phyloP scores from a whole-genome alignment of 2,329 filamentous ascomycete genomes.

The Diaporthe amygdali region DNA sequence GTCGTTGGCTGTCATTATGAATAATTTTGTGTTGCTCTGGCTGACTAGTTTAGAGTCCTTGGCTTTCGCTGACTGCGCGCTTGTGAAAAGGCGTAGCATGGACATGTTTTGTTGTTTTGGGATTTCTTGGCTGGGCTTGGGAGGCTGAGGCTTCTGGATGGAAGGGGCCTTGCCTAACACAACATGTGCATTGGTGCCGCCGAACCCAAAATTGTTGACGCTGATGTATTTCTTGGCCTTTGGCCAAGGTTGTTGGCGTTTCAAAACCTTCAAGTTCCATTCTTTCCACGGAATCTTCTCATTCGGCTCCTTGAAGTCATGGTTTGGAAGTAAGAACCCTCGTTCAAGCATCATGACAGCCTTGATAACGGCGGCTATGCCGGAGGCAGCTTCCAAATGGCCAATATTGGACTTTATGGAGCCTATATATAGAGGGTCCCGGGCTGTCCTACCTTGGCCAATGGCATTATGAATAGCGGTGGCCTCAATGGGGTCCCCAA shows the following conservation, averaged over 20 bases:
- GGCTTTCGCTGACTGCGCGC: constrained; percentile 14
- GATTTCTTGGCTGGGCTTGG: constrained; percentile 22
- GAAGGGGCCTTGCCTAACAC: constrained; percentile 46
- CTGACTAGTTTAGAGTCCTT: constrained; percentile 29
- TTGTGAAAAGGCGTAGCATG: constrained; percentile 1
- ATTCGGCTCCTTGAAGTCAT: constrained; percentile 55
- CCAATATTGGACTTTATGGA: constrained; percentile 48
- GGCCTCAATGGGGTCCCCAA: constrained; percentile 53
- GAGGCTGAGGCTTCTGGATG: constrained; percentile 33
- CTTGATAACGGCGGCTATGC: constrained; percentile 59
- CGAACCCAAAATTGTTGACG: constrained; percentile 55
- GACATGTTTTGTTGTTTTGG: constrained; percentile 34
- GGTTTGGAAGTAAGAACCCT: constrained; percentile 54
- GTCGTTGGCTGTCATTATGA: constrained; percentile 48
- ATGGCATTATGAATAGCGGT: constrained; percentile 44
- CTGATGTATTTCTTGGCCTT: constrained; percentile 54
- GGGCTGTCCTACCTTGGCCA: constrained; percentile 31
- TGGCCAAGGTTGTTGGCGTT: constrained; percentile 50
- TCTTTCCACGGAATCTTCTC: constrained; percentile 53
- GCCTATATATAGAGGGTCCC: constrained; percentile 38
- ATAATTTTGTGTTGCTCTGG: constrained; percentile 39
- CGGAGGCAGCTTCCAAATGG: constrained; percentile 55
- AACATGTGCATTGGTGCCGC: constrained; percentile 50
- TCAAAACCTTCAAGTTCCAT: constrained; percentile 55
- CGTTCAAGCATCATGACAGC: constrained; percentile 56